Conservation (phyloP, 2,329 filamentous ascomycete genomes). For the Fusarium caatingaense region DNA sequence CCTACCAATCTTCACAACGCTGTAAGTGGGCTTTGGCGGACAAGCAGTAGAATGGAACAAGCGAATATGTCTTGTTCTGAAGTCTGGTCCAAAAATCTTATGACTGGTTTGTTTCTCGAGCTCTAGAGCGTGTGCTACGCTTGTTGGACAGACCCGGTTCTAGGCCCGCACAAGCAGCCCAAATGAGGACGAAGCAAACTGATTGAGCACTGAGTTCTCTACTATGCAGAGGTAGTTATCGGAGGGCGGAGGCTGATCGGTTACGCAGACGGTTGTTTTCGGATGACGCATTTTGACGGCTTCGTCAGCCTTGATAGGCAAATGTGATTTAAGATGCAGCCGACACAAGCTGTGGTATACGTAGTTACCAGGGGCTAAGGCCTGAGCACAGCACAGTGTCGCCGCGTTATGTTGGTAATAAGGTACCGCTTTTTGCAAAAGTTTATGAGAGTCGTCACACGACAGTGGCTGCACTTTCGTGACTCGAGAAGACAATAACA, state of each 20-base stretch:
- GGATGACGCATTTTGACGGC: slow-evolving; percentile 23
- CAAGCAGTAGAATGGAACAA: not conserved
- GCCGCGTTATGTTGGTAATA: slow-evolving; percentile 4
- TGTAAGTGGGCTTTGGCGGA: not conserved
- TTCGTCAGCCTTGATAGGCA: slow-evolving; percentile 30
- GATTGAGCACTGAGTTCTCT: not conserved
- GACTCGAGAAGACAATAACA: slow-evolving; percentile 34
- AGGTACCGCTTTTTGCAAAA: slow-evolving; percentile 11
- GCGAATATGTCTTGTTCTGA: not conserved
- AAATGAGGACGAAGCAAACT: not conserved
- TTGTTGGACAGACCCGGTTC: not conserved
- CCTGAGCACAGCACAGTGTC: slow-evolving; percentile 9
- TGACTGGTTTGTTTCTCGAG: not conserved
- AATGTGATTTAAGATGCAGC: slow-evolving; percentile 25
- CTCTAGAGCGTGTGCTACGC: not conserved
- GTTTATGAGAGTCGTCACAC: slow-evolving; percentile 35
- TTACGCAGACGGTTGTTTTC: slow-evolving; percentile 7
- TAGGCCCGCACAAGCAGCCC: not conserved
- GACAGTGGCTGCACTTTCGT: slow-evolving; percentile 34
- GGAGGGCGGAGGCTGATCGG: slow-evolving; percentile 7
- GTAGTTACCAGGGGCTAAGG: not conserved
- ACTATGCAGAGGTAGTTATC: not conserved
- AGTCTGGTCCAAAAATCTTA: not conserved
- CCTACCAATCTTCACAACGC: not conserved
- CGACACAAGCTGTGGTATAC: slow-evolving; percentile 14